phyloP scores from a whole-genome alignment of 495 filamentous ascomycete species.

The Bryoglossum gracile region DNA sequence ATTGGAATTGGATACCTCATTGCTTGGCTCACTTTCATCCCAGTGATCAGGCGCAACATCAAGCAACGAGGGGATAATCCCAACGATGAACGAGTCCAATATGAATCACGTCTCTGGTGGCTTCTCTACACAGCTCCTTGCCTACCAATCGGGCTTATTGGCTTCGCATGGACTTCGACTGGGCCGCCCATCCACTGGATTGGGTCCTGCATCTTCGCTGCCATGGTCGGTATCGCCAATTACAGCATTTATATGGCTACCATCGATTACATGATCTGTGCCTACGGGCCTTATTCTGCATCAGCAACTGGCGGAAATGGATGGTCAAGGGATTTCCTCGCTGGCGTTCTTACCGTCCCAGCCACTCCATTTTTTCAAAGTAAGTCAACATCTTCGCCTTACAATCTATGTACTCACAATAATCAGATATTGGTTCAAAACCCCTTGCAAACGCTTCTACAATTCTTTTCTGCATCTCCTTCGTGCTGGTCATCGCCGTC shows the following conservation, averaged over 20 bases:
- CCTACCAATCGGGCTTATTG: constrained; percentile 58
- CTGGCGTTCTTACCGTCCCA: constrained; percentile 67
- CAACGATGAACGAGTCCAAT: constrained; percentile 52
- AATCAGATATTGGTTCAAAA: constrained; percentile 49
- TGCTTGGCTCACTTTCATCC: constrained; percentile 57
- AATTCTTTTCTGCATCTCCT: constrained; percentile 62
- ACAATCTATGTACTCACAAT: background rate
- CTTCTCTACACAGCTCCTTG: constrained; percentile 58
- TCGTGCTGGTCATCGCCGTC: constrained; percentile 62
- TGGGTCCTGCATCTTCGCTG: constrained; percentile 49
- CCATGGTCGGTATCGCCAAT: constrained; percentile 61
- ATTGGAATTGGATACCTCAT: constrained; percentile 60
- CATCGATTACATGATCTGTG: constrained; percentile 79
- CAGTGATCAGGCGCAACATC: constrained; percentile 51
- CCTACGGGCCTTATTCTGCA: constrained; percentile 71
- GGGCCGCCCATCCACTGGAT: constrained; percentile 60
- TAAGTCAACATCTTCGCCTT: constrained; percentile 2
- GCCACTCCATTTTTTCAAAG: constrained; percentile 60
- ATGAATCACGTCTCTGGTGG: constrained; percentile 48
- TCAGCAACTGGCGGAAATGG: constrained; percentile 72
- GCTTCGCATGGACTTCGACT: constrained; percentile 60
- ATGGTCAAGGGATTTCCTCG: constrained; percentile 70
- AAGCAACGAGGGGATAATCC: constrained; percentile 43
- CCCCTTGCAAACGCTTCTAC: constrained; percentile 64
- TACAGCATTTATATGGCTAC: constrained; percentile 74